phyloP scores from a whole-genome alignment of 208 protist species.

The Ichthyophonus hoferi region DNA sequence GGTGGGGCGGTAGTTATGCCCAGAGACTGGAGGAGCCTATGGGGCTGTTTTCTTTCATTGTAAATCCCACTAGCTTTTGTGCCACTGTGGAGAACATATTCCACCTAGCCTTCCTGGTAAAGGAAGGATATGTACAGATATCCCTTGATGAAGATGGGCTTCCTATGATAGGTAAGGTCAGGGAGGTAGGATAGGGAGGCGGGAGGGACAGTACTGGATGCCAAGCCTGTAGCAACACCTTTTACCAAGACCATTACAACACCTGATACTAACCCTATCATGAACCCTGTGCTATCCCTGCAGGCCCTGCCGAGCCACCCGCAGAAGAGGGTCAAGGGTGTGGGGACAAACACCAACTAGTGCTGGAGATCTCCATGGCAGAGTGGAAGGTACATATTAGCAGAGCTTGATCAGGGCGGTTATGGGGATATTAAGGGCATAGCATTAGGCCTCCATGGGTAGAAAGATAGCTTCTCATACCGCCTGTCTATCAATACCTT shows the following conservation, averaged over 20 bases:
- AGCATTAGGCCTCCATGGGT: neutral
- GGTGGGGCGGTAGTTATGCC: constrained; percentile 25
- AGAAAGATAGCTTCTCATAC: neutral
- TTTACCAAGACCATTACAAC: neutral
- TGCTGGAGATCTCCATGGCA: neutral
- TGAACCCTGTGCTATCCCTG: neutral
- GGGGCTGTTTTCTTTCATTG: constrained; percentile 35
- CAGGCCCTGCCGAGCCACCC: neutral
- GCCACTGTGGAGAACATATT: constrained; percentile 47
- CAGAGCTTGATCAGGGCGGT: neutral
- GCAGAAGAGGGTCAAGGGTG: neutral
- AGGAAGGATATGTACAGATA: constrained; percentile 18
- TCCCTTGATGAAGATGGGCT: constrained; percentile 10
- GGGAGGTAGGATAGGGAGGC: neutral
- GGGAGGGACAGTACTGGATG: neutral
- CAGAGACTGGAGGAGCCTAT: constrained; percentile 20
- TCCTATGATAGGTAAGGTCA: constrained; percentile 25
- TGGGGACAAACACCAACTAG: neutral
- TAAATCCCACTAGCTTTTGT: constrained; percentile 33
- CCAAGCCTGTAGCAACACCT: neutral
- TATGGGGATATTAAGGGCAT: neutral
- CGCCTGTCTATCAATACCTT: too few relatives aligned
- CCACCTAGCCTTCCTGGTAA: constrained; percentile 42
- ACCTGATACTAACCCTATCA: neutral
- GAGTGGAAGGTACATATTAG: neutral